These are phyloP conservation scores for Amanita thiersii DNA, from an alignment of 768 basidiomycete genomes.

Conservation along the genomic window DNA sequence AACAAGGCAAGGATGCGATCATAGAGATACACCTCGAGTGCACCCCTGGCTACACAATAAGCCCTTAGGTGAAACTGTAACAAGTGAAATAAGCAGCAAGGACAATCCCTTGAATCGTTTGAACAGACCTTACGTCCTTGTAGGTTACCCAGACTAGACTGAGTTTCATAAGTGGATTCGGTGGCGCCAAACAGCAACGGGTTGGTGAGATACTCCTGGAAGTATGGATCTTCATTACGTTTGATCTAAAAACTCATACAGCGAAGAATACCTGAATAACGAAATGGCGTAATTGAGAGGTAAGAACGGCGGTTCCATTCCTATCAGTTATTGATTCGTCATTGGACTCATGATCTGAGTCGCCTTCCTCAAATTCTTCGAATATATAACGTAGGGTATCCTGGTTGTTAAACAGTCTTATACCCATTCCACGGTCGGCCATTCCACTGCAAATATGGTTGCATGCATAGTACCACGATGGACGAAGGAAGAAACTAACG, in stretches of 20 bases:
- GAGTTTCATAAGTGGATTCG: slow-evolving; percentile 23
- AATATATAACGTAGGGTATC: slow-evolving; percentile 68
- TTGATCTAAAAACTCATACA: not conserved
- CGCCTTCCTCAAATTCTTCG: slow-evolving; percentile 63
- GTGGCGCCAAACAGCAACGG: slow-evolving; percentile 75
- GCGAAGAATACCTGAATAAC: slow-evolving; percentile 71
- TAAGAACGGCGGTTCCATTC: slow-evolving; percentile 51
- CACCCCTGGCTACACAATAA: slow-evolving; percentile 76
- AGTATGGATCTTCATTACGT: slow-evolving; percentile 3
- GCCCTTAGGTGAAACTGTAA: slow-evolving; percentile 87
- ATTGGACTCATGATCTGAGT: slow-evolving; percentile 39
- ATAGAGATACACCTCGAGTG: slow-evolving; percentile 74
- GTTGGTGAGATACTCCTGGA: slow-evolving; percentile 74
- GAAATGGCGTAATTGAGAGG: slow-evolving; percentile 89
- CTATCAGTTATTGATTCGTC: slow-evolving; percentile 25
- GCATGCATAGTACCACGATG: slow-evolving; percentile 2
- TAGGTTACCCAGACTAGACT: slow-evolving; percentile 13
- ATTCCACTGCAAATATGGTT: slow-evolving; percentile 47
- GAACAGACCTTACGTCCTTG: slow-evolving; percentile 53
- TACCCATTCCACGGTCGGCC: slow-evolving; percentile 94
- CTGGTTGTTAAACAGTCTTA: slow-evolving; percentile 80
- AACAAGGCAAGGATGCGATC: slow-evolving; percentile 83
- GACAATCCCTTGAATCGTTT: not conserved
- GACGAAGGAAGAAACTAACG: slow-evolving; percentile 29
- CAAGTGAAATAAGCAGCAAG: not conserved